Evolutionary conservation across 495 filamentous ascomycete genomes (phyloP).

Genomic region (Xylaria scruposa): DNA sequence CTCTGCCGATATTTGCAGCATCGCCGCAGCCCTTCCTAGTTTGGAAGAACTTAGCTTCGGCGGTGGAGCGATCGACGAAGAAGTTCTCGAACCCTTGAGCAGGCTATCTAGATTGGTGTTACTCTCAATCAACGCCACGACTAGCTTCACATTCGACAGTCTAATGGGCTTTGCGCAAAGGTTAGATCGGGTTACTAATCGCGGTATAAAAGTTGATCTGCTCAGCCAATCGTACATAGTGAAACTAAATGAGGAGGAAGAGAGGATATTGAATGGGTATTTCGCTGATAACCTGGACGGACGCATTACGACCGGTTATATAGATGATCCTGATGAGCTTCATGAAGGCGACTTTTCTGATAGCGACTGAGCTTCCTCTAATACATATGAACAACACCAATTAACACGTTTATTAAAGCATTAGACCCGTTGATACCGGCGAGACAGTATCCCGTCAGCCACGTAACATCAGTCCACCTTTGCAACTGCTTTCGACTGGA

Average conservation of each 20-base stretch:
- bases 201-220: slow-evolving; percentile 39
- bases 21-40: slow-evolving; percentile 45
- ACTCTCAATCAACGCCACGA: slow-evolving; percentile 55
- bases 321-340: slow-evolving; percentile 41
- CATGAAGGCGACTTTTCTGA: slow-evolving; percentile 45
- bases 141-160: slow-evolving; percentile 53
- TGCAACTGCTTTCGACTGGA: not conserved
- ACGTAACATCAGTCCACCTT: not conserved
- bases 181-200: slow-evolving; percentile 46
- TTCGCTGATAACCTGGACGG: slow-evolving; percentile 36
- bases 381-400: not conserved
- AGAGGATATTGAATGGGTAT: slow-evolving; percentile 25
- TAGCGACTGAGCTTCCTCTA: slow-evolving; percentile 22
- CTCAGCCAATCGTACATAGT: slow-evolving; percentile 33
- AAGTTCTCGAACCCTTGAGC: slow-evolving; percentile 52
- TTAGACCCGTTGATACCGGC: not conserved
- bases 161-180: slow-evolving; percentile 55
- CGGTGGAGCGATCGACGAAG: slow-evolving; percentile 59
- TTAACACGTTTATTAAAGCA: not conserved
- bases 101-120: slow-evolving; percentile 48
- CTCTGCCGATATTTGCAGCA: slow-evolving; percentile 19
- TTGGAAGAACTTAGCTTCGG: slow-evolving; percentile 65
- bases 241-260: slow-evolving; percentile 34
- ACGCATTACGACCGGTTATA: slow-evolving; percentile 37
- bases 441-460: not conserved